A percentile compares a stretch with the other conserved stretches of the same genome.
phyloP scores from a whole-genome alignment of 2,329 filamentous ascomycete genomes.

The Fusarium sp. region DNA sequence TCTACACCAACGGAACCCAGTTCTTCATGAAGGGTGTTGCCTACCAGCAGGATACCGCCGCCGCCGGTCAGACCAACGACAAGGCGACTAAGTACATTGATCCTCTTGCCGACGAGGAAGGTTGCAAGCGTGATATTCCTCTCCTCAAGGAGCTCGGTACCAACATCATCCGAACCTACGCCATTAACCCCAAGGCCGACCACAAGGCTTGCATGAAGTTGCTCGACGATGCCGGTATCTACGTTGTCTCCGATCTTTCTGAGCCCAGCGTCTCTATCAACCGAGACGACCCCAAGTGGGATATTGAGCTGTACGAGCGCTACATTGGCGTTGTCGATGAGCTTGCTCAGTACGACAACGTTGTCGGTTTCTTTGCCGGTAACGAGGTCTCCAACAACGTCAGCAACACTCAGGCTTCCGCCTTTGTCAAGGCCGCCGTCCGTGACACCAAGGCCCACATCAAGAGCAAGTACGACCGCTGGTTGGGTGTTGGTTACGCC shows the following conservation, averaged over 20 bases:
- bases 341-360: constrained; percentile 86
- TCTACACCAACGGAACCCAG: constrained; percentile 79
- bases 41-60: constrained; percentile 85
- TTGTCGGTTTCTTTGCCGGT: constrained; percentile 97
- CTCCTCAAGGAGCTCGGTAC: constrained; percentile 82
- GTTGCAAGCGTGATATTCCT: constrained; percentile 88
- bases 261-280: constrained; percentile 88
- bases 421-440: constrained; percentile 97
- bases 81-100: constrained; percentile 76
- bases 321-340: constrained; percentile 89
- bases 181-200: constrained; percentile 82
- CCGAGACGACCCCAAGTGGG: constrained; percentile 83
- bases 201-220: constrained; percentile 88
- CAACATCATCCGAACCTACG: constrained; percentile 96
- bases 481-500: constrained; percentile 92
- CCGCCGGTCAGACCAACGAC: constrained; percentile 64
- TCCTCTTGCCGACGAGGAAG: constrained; percentile 78
- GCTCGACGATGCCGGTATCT: constrained; percentile 89
- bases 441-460: constrained; percentile 97
- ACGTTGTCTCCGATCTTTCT: constrained; percentile 91
- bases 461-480: constrained; percentile 80
- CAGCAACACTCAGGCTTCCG: constrained; percentile 90
- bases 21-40: constrained; percentile 92
- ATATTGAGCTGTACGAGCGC: constrained; percentile 79
- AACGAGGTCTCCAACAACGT: constrained; percentile 94